These are phyloP conservation scores for Boletus vinaceobasis DNA, from an alignment of 768 basidiomycete genomes.

Conservation along the genomic window DNA sequence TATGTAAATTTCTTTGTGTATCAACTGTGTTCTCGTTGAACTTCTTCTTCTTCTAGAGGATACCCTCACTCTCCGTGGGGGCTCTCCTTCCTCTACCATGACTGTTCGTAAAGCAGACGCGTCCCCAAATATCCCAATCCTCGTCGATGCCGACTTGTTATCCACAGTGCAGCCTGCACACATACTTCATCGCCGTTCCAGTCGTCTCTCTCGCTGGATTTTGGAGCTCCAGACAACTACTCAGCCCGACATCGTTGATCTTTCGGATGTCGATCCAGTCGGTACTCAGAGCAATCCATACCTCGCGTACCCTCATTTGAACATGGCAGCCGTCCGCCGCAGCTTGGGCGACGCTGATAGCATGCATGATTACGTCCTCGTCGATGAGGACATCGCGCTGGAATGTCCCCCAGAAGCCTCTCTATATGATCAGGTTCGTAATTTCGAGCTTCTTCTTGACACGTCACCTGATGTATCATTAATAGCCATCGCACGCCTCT, in stretches of 20 bases:
- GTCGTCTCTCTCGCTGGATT: slow-evolving; percentile 44
- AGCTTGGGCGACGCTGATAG: slow-evolving; percentile 33
- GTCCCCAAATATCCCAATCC: slow-evolving; percentile 14
- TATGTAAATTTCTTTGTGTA: slow-evolving; percentile 16
- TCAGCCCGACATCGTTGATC: slow-evolving; percentile 16
- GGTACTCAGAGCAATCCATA: slow-evolving; percentile 38
- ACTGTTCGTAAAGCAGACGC: slow-evolving; percentile 26
- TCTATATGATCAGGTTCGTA: slow-evolving; percentile 24
- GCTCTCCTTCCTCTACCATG: slow-evolving; percentile 33
- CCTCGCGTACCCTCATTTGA: slow-evolving; percentile 40
- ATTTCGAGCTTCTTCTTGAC: slow-evolving; percentile 20
- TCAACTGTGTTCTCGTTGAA: slow-evolving; percentile 35
- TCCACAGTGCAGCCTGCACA: neutral
- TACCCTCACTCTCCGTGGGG: slow-evolving; percentile 6
- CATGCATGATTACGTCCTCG: slow-evolving; percentile 40
- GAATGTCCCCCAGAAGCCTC: slow-evolving; percentile 23
- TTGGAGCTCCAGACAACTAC: slow-evolving; percentile 35
- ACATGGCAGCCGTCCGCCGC: slow-evolving; percentile 24
- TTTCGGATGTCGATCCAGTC: slow-evolving; percentile 22
- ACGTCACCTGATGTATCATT: slow-evolving; percentile 16
- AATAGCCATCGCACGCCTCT: slow-evolving; percentile 23
- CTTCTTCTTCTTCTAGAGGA: slow-evolving; percentile 15
- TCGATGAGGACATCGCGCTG: slow-evolving; percentile 32
- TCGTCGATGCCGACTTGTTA: slow-evolving; percentile 8
- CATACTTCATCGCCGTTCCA: slow-evolving; percentile 35